These are phyloP conservation scores for Aspergillus tanneri DNA, from an alignment of 2,329 filamentous ascomycete genomes.

Conservation along the genomic window DNA sequence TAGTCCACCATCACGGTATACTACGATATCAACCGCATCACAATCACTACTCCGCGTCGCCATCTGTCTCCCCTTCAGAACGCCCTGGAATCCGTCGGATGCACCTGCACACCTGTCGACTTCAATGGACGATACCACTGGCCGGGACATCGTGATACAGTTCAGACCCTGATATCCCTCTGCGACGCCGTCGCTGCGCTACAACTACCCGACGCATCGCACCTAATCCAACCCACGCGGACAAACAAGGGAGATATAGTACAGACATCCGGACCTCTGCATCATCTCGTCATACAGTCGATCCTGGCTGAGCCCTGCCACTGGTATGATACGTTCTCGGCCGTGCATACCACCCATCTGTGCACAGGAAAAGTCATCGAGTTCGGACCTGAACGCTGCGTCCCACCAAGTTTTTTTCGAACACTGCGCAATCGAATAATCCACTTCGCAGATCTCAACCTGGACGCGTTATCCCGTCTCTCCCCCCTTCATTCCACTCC, in stretches of 20 bases:
- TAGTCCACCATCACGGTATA: constrained; percentile 20
- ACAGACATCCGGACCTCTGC: constrained; percentile 1
- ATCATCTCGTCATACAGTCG: constrained; percentile 13
- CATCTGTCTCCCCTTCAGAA: constrained; percentile 8
- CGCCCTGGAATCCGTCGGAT: constrained; percentile 11
- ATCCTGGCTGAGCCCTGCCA: constrained; percentile 14
- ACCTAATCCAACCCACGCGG: constrained; percentile 2
- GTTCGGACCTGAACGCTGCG: constrained; percentile 19
- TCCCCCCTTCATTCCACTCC: neutral
- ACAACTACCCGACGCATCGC: constrained; percentile 14
- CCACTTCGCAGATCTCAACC: constrained; percentile 16
- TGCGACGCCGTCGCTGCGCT: constrained; percentile 9
- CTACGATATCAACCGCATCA: constrained; percentile 18
- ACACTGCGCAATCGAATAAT: constrained; percentile 10
- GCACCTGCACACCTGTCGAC: constrained; percentile 11
- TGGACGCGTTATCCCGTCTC: constrained; percentile 5
- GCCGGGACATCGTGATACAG: constrained; percentile 9
- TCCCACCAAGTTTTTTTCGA: constrained; percentile 17
- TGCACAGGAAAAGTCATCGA: constrained; percentile 13
- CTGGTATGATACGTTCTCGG: constrained; percentile 17
- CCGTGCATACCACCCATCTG: constrained; percentile 8
- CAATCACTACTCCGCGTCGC: constrained; percentile 17
- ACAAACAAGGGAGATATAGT: constrained; percentile 6
- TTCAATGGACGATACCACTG: constrained; percentile 24
- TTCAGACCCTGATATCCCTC: constrained; percentile 9